Evolutionary conservation across 1,139 yeast genomes (phyloP), one percentile per base, ranked within the genome.

Genomic region (Starmera stellimalicola): DNA sequence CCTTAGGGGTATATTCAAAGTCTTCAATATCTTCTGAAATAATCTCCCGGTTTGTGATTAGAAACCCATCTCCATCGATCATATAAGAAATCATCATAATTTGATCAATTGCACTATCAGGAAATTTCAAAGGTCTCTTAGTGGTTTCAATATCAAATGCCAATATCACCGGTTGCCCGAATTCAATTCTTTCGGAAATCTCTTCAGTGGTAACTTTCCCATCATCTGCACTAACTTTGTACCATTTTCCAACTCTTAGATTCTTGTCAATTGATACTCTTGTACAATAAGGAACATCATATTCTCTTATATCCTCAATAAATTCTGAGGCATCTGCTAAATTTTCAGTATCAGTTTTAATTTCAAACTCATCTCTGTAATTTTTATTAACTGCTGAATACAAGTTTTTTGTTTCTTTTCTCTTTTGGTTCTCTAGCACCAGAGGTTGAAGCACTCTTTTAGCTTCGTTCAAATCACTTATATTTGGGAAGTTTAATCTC

Each of bases 81-180:
- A 93, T 93, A 57, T 93, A 93, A 3, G 98, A 93, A 37, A 93
- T 91, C 98, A 93, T 93, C 97, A 93, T 93, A 30, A 93, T 72
- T 57, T 85, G 94, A 60, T 93, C 99, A n/a, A 82, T 67, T 16
- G 81, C 67, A 5, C 96, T 73, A 51, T 85, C 98, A 0, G 99
- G 99, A 45, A 93, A 93, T 53, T 93, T 93, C 38, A 93, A 68
- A 1, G 98, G 97, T 14, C 94, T 87, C 55, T 93, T 93, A 5
- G 97, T 87, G 2, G 99, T 93, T 64, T 93, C 99, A 36, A 93
- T 93, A 69, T 93, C 99, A 53, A 84, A 93, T 1, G 98, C 98
- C 52, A 93, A 59, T 5, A 93, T 91, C 9, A 93, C 96, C 0
- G 98, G 98, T 54, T 93, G 98, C 5, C 98, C 95, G 60, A 94